Conservation (phyloP, 805 yeast genomes). For the Candida tammaniensis region DNA sequence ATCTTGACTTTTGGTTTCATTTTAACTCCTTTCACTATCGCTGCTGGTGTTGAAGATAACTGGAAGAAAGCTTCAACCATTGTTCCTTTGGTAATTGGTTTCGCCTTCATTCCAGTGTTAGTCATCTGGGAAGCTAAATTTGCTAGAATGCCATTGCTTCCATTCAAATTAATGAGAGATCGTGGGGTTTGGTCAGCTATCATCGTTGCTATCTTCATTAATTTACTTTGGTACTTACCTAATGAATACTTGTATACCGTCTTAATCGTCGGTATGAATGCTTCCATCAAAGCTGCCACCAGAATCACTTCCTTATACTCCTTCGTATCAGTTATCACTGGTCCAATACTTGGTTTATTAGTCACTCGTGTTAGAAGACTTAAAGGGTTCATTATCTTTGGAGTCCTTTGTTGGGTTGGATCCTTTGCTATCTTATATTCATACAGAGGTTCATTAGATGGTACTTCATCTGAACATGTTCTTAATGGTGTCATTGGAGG, state of each 20-base stretch:
- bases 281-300: constrained; percentile 60
- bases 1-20: constrained; percentile 60
- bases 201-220: constrained; percentile 53
- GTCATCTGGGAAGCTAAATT: constrained; percentile 55
- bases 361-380: constrained; percentile 49
- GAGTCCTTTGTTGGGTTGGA: constrained; percentile 55
- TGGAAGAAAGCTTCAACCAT: constrained; percentile 65
- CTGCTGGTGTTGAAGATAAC: constrained; percentile 55
- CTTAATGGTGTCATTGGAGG: constrained; percentile 61
- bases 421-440: constrained; percentile 59
- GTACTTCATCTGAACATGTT: constrained; percentile 21
- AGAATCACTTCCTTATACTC: constrained; percentile 62
- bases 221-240: constrained; percentile 67
- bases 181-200: constrained; percentile 76
- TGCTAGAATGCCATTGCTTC: constrained; percentile 63
- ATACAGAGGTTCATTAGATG: constrained; percentile 49
- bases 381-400: constrained; percentile 59
- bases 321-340: constrained; percentile 61
- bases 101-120: constrained; percentile 57
- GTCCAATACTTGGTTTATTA: constrained; percentile 56
- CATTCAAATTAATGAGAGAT: constrained; percentile 56
- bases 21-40: constrained; percentile 71
- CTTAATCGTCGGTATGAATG: constrained; percentile 59
- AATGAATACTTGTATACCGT: constrained; percentile 68
- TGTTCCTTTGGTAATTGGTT: constrained; percentile 69